phyloP scores from a whole-genome alignment of 2,329 filamentous ascomycete species.

The Penicillium rolfsii region DNA sequence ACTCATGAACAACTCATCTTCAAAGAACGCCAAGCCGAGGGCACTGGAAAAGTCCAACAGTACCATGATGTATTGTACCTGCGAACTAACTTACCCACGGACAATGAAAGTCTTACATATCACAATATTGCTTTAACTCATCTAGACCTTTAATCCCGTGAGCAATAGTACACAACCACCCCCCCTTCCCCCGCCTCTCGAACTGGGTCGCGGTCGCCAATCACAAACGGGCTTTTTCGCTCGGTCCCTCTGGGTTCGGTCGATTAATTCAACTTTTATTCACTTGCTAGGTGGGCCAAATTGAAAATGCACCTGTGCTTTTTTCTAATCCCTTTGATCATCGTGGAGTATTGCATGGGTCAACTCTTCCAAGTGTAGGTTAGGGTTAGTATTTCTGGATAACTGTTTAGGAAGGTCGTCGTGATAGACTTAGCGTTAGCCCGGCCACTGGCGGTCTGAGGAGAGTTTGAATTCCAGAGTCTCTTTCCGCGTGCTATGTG shows the following conservation, averaged over 20 bases:
- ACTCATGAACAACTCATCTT: background rate
- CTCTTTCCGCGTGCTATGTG: background rate
- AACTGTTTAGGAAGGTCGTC: conserved; percentile 2
- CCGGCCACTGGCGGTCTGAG: background rate
- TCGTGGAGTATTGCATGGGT: background rate
- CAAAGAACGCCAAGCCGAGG: background rate
- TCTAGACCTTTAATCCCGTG: background rate
- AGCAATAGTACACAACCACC: background rate
- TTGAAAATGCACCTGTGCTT: background rate
- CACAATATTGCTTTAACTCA: background rate
- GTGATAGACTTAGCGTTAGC: background rate
- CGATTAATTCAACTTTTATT: background rate
- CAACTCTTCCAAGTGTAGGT: background rate
- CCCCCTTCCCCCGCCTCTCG: background rate
- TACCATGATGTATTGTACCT: background rate
- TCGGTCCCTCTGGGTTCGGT: background rate
- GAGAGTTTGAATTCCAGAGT: background rate
- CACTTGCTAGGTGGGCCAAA: background rate
- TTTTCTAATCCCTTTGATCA: background rate
- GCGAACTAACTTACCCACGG: background rate
- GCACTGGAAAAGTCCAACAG: background rate
- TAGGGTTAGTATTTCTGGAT: background rate
- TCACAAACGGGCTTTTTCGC: background rate
- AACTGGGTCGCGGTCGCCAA: background rate
- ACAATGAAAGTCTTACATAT: background rate